Evolutionary conservation across 768 basidiomycete species (phyloP).

Genomic region (Lentinula aciculospora): DNA sequence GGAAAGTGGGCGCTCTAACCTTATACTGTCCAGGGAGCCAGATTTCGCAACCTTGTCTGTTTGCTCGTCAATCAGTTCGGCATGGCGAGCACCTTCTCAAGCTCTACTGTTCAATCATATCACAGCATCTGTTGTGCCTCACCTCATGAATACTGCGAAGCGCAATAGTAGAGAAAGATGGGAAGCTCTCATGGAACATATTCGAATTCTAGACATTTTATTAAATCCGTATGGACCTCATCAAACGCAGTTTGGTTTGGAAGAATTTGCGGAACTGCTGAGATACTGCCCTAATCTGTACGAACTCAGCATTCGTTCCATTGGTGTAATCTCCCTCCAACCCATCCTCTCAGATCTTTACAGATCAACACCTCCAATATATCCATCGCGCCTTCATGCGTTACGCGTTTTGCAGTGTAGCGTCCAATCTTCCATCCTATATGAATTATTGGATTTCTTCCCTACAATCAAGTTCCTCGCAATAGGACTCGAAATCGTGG

Average conservation of each 20-base stretch:
- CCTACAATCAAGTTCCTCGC: constrained; percentile 30
- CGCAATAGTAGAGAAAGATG: background rate
- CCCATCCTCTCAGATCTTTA: background rate
- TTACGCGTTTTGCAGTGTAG: constrained; percentile 27
- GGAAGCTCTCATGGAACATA: background rate
- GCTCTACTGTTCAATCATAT: constrained; percentile 3
- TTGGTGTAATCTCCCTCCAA: background rate
- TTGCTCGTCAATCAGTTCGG: background rate
- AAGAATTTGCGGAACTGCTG: background rate
- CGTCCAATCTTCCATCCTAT: constrained; percentile 37
- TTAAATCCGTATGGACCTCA: background rate
- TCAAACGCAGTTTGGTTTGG: too few relatives aligned
- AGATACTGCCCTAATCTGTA: background rate
- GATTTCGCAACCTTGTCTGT: background rate
- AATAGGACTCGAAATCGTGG: constrained; percentile 30
- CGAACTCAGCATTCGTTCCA: background rate
- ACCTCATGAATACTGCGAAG: background rate
- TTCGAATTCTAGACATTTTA: background rate
- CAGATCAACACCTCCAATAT: background rate
- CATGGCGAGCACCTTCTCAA: background rate
- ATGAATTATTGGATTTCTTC: constrained; percentile 34
- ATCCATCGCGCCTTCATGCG: background rate
- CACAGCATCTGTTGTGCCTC: background rate
- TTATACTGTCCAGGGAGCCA: background rate
- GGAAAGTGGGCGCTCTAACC: background rate